Percentiles rank a stretch among this genome's conserved stretches.
Evolutionary conservation across 2,329 filamentous ascomycete species (phyloP).

Genomic region (Hypoxylon sp.): DNA sequence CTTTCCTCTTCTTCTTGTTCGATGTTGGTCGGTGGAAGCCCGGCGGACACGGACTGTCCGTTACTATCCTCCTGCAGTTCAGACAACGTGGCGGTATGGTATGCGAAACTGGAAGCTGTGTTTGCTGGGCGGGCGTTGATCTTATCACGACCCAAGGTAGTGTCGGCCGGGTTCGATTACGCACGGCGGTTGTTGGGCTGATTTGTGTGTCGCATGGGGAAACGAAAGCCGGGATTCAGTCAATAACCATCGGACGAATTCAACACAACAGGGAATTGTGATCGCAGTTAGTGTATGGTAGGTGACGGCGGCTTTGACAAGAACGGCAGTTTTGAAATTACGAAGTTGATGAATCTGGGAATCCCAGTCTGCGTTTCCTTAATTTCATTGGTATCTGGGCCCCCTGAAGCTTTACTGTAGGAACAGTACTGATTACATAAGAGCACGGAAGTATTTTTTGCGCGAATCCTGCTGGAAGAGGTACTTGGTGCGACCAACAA

Average conservation of each 20-base stretch:
- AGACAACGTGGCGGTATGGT: constrained; percentile 62
- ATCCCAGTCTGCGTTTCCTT: constrained; percentile 38
- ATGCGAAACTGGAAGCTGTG: constrained; percentile 20
- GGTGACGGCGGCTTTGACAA: not conserved
- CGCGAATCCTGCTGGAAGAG: constrained; percentile 11
- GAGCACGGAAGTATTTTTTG: constrained; percentile 19
- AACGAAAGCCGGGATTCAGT: constrained; percentile 13
- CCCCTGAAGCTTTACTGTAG: constrained; percentile 39
- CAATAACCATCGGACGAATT: constrained; percentile 18
- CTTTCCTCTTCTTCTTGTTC: constrained; percentile 38
- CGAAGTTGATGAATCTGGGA: constrained; percentile 36
- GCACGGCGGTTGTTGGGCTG: constrained; percentile 38
- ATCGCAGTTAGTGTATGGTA: constrained; percentile 20
- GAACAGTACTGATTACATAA: too few relatives aligned
- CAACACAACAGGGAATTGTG: not conserved
- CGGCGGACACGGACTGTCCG: constrained; percentile 60
- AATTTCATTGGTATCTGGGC: constrained; percentile 34
- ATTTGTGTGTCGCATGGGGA: constrained; percentile 41
- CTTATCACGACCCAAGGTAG: constrained; percentile 41
- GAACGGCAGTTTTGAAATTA: constrained; percentile 23
- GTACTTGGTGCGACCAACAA: constrained; percentile 25
- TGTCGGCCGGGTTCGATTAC: constrained; percentile 44
- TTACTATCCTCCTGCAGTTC: constrained; percentile 58
- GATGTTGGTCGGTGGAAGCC: constrained; percentile 50
- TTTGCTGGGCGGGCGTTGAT: constrained; percentile 25